Evolutionary conservation across 2,329 filamentous ascomycete species (phyloP).

Genomic region (Fusarium sp.): DNA sequence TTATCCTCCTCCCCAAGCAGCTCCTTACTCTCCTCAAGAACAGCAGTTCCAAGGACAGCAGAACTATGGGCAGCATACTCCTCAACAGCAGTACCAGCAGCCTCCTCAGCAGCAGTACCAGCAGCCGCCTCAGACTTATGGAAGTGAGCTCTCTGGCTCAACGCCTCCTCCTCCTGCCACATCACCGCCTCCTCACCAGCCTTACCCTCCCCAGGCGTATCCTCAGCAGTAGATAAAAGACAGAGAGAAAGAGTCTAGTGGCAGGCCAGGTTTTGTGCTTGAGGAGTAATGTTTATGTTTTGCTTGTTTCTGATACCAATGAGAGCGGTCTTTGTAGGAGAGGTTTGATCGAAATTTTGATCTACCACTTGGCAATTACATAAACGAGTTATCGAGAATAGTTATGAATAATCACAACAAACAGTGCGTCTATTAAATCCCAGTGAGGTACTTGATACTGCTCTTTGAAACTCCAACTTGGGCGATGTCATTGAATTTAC

Average conservation of each 20-base stretch:
- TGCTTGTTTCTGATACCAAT: slow-evolving; percentile 13
- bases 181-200: slow-evolving; percentile 40
- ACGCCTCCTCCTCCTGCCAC: slow-evolving; percentile 26
- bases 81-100: slow-evolving; percentile 34
- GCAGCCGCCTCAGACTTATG: not conserved
- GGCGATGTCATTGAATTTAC: no score
- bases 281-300: slow-evolving; percentile 15
- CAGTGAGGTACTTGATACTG: not conserved
- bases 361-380: not conserved
- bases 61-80: slow-evolving; percentile 38
- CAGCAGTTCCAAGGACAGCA: slow-evolving; percentile 38
- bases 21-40: slow-evolving; percentile 42
- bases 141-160: slow-evolving; percentile 28
- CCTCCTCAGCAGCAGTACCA: slow-evolving; percentile 39
- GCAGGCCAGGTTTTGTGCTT: not conserved
- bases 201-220: slow-evolving; percentile 21
- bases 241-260: not conserved
- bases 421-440: not conserved
- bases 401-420: not conserved
- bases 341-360: not conserved
- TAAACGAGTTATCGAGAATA: not conserved
- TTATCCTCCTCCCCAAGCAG: slow-evolving; percentile 41
- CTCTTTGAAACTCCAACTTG: accelerated
- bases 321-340: not conserved
- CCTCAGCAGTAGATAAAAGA: slow-evolving; percentile 12